Percentiles rank a stretch among this genome's conserved stretches.
Evolutionary conservation across 1,139 yeast species (phyloP).

Genomic region (Nakaseomyces delphensis): DNA sequence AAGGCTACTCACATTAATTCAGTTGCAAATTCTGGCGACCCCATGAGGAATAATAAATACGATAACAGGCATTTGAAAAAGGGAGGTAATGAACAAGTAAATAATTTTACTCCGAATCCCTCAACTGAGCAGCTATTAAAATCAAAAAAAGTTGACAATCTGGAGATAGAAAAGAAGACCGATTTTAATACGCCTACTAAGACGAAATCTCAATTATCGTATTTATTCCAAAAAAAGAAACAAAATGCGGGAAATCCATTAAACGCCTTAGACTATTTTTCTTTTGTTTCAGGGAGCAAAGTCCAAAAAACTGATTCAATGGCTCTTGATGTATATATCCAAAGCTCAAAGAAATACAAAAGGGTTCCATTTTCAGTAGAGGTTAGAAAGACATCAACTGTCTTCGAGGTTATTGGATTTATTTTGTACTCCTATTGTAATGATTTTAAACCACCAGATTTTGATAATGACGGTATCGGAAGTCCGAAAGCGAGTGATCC

Average conservation of each 20-base stretch:
- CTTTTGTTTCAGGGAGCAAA: constrained; percentile 40
- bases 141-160: constrained; percentile 12
- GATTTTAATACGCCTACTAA: constrained; percentile 12
- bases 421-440: constrained; percentile 35
- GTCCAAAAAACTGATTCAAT: constrained; percentile 30
- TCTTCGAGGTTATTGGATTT: constrained; percentile 59
- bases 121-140: constrained; percentile 4
- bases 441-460: constrained; percentile 17
- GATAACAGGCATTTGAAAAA: background rate
- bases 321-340: constrained; percentile 33
- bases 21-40: background rate
- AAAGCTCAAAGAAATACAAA: constrained; percentile 25
- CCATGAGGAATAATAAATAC: background rate
- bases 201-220: constrained; percentile 27
- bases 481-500: constrained; percentile 36
- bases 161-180: constrained; percentile 19
- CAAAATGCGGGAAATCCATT: constrained; percentile 31
- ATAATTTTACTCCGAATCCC: constrained; percentile 1
- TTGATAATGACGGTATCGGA: constrained; percentile 17
- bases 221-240: constrained; percentile 28
- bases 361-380: constrained; percentile 30
- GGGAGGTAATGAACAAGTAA: background rate
- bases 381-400: constrained; percentile 41
- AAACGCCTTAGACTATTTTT: constrained; percentile 47
- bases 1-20: background rate